Percentiles rank a stretch among this genome's conserved stretches.
Evolutionary conservation across 345 rosid genomes (phyloP).

Genomic region (Ceriops decandra): DNA sequence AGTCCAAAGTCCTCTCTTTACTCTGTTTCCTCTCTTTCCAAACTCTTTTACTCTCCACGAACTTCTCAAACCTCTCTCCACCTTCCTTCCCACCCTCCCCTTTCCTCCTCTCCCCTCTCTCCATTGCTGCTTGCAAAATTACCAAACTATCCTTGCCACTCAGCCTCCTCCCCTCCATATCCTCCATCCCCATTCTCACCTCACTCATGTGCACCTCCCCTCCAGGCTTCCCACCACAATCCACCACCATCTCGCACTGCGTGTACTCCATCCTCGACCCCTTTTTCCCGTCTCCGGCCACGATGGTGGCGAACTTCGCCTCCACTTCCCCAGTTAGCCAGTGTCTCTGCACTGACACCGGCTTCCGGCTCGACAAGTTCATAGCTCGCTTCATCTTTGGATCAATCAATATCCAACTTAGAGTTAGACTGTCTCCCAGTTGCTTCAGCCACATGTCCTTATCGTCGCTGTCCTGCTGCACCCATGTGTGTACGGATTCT

Average conservation of each 20-base stretch:
- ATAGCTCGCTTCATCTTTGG: constrained; percentile 50
- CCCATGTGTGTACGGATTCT: constrained; percentile 36
- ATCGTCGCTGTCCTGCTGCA: constrained; percentile 9
- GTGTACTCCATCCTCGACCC: constrained; percentile 33
- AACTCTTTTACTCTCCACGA: constrained; percentile 40
- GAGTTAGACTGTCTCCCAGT: constrained; percentile 43
- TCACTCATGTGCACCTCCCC: constrained; percentile 67
- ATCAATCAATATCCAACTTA: constrained; percentile 75
- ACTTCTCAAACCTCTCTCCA: constrained; percentile 39
- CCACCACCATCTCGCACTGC: constrained; percentile 41
- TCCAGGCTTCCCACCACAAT: constrained; percentile 46
- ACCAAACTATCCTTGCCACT: constrained; percentile 65
- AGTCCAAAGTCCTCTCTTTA: constrained; percentile 32
- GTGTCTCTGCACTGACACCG: constrained; percentile 61
- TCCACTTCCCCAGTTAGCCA: constrained; percentile 68
- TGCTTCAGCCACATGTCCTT: constrained; percentile 43
- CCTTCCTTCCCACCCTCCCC: constrained; percentile 17
- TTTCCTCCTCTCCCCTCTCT: constrained; percentile 35
- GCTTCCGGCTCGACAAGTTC: constrained; percentile 50
- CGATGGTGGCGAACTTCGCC: constrained; percentile 42
- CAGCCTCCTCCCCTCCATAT: constrained; percentile 67
- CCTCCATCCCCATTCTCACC: constrained; percentile 63
- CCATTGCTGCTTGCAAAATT: constrained; percentile 48
- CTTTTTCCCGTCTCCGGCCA: constrained; percentile 20
- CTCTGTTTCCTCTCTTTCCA: constrained; percentile 29